Conservation (phyloP, 176 grass and related monocot genomes). For the Carex parvula region DNA sequence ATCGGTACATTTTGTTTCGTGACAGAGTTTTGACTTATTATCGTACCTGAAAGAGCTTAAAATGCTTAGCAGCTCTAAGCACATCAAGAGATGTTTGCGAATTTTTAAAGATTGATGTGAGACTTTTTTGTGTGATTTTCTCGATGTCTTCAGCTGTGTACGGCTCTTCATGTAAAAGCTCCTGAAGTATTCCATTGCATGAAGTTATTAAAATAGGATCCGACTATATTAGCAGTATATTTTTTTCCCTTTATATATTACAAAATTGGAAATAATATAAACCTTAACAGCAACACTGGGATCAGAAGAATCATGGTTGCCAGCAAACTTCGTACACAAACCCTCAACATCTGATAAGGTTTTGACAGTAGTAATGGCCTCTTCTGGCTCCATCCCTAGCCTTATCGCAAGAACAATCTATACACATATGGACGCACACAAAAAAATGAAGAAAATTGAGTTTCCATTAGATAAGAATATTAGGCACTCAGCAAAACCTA, state of each 20-base stretch:
- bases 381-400: conserved; percentile 65
- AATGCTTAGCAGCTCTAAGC: conserved; percentile 67
- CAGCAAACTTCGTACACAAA: conserved; percentile 63
- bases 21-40: neutral
- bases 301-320: conserved; percentile 68
- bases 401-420: conserved; percentile 91
- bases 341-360: conserved; percentile 89
- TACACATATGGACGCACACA: neutral
- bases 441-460: conserved; percentile 9
- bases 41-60: conserved; percentile 83
- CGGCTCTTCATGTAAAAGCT: conserved; percentile 67
- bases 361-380: conserved; percentile 53
- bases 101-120: conserved; percentile 54
- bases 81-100: conserved; percentile 90
- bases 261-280: conserved; percentile 2
- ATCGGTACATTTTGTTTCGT: neutral
- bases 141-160: conserved; percentile 76
- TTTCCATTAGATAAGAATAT: neutral
- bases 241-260: neutral
- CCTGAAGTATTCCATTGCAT: conserved; percentile 38
- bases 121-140: conserved; percentile 53
- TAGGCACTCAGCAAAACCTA: neutral
- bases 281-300: conserved; percentile 80
- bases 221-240: neutral
- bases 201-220: conserved; percentile 18